Evolutionary conservation across 768 basidiomycete genomes (phyloP).

Genomic region (Lyophyllum atratum): DNA sequence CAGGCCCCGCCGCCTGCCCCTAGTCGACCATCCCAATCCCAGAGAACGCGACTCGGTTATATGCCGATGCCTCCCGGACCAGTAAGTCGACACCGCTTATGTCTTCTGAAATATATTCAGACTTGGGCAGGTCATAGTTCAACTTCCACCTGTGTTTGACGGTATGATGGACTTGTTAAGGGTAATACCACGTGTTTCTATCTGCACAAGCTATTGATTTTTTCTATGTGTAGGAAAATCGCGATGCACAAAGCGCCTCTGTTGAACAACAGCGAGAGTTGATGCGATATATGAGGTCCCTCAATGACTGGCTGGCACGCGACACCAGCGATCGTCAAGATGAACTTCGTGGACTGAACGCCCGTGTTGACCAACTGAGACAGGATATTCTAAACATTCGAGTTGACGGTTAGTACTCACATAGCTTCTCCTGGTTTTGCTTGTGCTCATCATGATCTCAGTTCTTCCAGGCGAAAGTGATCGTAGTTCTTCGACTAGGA

Average conservation of each 20-base stretch:
- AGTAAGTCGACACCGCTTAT: slow-evolving; percentile 36
- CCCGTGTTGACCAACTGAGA: slow-evolving; percentile 55
- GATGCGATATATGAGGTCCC: slow-evolving; percentile 73
- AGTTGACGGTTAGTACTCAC: slow-evolving; percentile 31
- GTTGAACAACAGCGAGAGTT: slow-evolving; percentile 80
- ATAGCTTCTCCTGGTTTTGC: not conserved
- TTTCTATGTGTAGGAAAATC: slow-evolving; percentile 62
- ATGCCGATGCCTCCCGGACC: slow-evolving; percentile 54
- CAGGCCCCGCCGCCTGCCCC: slow-evolving; percentile 21
- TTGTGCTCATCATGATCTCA: slow-evolving; percentile 3
- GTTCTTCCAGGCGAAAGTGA: slow-evolving; percentile 18
- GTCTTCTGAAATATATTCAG: not conserved
- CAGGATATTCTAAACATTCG: slow-evolving; percentile 40
- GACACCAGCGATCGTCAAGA: slow-evolving; percentile 80
- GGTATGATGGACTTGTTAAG: slow-evolving; percentile 70
- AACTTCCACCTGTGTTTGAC: slow-evolving; percentile 64
- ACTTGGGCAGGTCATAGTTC: slow-evolving; percentile 53
- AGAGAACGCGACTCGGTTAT: slow-evolving; percentile 30
- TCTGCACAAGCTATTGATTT: not conserved
- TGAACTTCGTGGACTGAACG: slow-evolving; percentile 67
- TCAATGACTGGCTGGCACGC: slow-evolving; percentile 79
- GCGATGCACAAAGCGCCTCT: slow-evolving; percentile 69
- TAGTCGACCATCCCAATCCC: slow-evolving; percentile 14
- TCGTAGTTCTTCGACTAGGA: slow-evolving; percentile 6
- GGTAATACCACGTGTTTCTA: slow-evolving; percentile 33